A percentile compares a stretch with the other conserved stretches of the same genome.
Evolutionary conservation across 164 flowering plant genomes (phyloP).

Genomic region (Stephania japonica): DNA sequence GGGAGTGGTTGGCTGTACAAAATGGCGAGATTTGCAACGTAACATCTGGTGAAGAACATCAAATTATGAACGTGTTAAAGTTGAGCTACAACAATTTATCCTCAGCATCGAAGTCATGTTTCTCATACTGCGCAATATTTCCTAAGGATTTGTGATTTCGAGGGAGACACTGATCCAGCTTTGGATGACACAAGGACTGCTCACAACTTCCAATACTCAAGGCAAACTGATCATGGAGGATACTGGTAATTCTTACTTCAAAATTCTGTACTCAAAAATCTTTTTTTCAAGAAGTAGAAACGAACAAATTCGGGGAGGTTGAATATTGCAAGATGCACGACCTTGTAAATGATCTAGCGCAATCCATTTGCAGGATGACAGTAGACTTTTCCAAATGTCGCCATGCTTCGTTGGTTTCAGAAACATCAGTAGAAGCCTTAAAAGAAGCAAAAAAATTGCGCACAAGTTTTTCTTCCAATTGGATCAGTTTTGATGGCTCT

Average conservation of each 20-base stretch:
- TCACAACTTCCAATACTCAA: not conserved
- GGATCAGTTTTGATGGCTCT: too few species aligned
- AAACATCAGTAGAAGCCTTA: too few species aligned
- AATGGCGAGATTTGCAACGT: not conserved
- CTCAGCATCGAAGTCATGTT: not conserved
- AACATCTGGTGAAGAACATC: not conserved
- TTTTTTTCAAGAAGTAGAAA: not conserved
- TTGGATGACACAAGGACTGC: not conserved
- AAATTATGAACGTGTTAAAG: not conserved
- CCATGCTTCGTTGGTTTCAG: too few species aligned
- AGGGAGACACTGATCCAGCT: not conserved
- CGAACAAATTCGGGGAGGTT: not conserved
- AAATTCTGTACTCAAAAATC: not conserved
- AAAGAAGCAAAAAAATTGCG: too few species aligned
- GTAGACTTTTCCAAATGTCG: too few species aligned
- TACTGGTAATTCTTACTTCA: not conserved
- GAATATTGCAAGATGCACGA: not conserved
- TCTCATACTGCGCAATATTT: not conserved
- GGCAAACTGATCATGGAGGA: not conserved
- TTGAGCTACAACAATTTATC: conserved; percentile 1
- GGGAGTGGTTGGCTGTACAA: not conserved
- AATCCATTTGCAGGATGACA: not conserved
- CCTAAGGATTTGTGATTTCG: not conserved
- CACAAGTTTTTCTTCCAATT: too few species aligned
- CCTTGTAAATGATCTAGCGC: not conserved